Base-by-base conservation (phyloP, 2,329 filamentous ascomycete genomes). In the Epichloe brachyelytri region DNA sequence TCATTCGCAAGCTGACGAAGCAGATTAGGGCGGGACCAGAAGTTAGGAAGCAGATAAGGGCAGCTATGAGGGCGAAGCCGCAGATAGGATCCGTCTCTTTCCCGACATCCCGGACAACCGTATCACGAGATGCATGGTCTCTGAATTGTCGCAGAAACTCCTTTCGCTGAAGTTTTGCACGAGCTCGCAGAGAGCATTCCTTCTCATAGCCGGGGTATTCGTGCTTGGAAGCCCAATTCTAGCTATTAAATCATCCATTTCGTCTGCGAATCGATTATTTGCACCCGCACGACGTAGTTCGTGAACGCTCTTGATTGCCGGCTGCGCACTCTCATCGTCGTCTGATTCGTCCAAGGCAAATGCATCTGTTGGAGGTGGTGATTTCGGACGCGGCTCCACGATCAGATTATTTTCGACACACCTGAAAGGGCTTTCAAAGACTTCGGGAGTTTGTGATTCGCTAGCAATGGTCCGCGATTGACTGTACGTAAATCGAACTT, bases 91-190 rank as follows among this genome's bases (percentile, higher is more conserved):
- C 85, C 1, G 72, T 66, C 59, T 84, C 79, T 46, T 72, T 71
- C 1, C 72, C 74, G 10, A 86, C 71, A 41, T 78, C 76, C 43
- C 77, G 73, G 49, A 88, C 77, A 15, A 96, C 71, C 33, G 77
- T 78, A 50, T 81, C 76, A 54, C 88, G 85, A 51, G 85, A 79
- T 6, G 81, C 80, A 57, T 88, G 83, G 54, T 89, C 83, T 19
- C 85, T 75, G 59, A 95, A 89, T 54, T 86, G 82, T 17, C 74
- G 72, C 30, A 79, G 71, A 58, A 86, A 89, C 1, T 71, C 72
- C 58, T 82, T 81, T 47, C 83, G 71, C 46, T 76, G 74, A 41
- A 83, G 70, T 58, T 79, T 43, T 75, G 71, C 1, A 75, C 75
- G 41, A 85, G 63, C 55, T 85, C 80, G 4, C 83, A 65, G 41